Conservation (phyloP, 2,329 filamentous ascomycete species). For the Arthrobotrys conoides region DNA sequence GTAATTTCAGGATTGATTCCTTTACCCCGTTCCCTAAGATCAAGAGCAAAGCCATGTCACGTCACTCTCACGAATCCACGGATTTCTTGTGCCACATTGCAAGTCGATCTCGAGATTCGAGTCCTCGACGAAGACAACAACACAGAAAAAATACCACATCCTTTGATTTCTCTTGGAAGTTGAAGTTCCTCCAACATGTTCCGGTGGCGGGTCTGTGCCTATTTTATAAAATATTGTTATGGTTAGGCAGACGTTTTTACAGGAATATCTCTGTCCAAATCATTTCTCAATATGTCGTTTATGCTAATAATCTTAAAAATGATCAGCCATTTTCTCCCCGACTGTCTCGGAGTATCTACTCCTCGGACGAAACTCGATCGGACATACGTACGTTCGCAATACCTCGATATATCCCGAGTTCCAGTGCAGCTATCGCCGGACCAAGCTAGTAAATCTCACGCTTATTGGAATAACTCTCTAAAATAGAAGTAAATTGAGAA, state of each 20-base stretch:
- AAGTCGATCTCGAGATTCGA: background rate
- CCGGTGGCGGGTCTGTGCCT: background rate
- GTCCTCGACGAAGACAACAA: constrained; percentile 2
- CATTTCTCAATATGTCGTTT: background rate
- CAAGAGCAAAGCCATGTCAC: constrained; percentile 1
- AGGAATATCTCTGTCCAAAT: background rate
- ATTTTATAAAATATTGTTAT: no score
- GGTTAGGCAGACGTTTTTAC: no score
- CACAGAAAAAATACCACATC: constrained; percentile 23
- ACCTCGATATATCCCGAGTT: background rate
- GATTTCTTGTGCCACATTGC: constrained; percentile 3
- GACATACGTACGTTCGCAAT: background rate
- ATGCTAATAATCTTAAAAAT: background rate
- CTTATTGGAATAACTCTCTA: background rate
- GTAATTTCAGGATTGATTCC: background rate
- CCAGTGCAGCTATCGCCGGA: no score
- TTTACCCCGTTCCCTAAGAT: constrained; percentile 12
- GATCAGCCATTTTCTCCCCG: background rate
- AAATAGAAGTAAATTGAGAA: background rate
- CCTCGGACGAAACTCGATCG: background rate
- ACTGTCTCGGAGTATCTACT: background rate
- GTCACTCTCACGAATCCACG: constrained; percentile 14
- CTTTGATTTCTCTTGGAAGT: background rate
- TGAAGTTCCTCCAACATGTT: background rate
- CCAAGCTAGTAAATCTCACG: no score